A percentile compares a stretch with the other conserved stretches of the same genome.
These are phyloP conservation scores for Stereocaulon alpinum DNA, from an alignment of 495 filamentous ascomycete species.

Conservation along the genomic window DNA sequence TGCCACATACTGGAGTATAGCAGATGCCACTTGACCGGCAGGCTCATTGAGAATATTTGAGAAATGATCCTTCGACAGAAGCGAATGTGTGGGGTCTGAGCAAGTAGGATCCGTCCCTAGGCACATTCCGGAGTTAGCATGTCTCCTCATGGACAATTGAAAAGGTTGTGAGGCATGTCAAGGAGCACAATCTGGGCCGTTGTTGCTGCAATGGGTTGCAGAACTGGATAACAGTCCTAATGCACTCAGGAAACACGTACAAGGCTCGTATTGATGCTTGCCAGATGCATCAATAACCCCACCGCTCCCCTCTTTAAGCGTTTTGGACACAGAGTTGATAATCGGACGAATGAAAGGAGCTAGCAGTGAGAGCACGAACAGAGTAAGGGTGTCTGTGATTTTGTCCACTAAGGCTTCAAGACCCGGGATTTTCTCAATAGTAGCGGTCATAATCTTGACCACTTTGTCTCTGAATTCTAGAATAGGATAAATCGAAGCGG, in stretches of 20 bases:
- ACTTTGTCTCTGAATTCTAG: slow-evolving; percentile 89
- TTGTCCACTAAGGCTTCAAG: slow-evolving; percentile 77
- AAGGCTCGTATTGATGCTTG: slow-evolving; percentile 15
- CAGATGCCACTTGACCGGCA: slow-evolving; percentile 70
- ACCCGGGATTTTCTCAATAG: slow-evolving; percentile 87
- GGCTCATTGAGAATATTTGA: slow-evolving; percentile 83
- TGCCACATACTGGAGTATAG: slow-evolving; percentile 71
- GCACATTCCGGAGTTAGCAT: slow-evolving; percentile 66
- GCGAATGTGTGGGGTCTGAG: slow-evolving; percentile 67
- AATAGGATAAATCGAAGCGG: slow-evolving; percentile 85
- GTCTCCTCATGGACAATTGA: too few relatives aligned
- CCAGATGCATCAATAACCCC: slow-evolving; percentile 69
- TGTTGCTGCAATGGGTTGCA: too few relatives aligned
- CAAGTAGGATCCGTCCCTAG: slow-evolving; percentile 76
- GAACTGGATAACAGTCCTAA: too few relatives aligned
- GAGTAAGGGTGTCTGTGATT: slow-evolving; percentile 80
- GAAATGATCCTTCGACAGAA: slow-evolving; percentile 72
- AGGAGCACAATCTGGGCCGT: too few relatives aligned
- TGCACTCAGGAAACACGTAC: too few relatives aligned
- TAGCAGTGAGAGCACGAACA: slow-evolving; percentile 81
- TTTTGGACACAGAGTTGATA: slow-evolving; percentile 74
- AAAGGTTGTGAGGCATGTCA: too few relatives aligned
- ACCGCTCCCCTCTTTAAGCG: slow-evolving; percentile 72
- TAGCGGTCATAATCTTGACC: slow-evolving; percentile 66
- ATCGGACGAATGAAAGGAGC: slow-evolving; percentile 85